Evolutionary conservation across 495 filamentous ascomycete species (phyloP), one percentile per base, ranked within the genome.

Genomic region (Aspergillus ellipticus): DNA sequence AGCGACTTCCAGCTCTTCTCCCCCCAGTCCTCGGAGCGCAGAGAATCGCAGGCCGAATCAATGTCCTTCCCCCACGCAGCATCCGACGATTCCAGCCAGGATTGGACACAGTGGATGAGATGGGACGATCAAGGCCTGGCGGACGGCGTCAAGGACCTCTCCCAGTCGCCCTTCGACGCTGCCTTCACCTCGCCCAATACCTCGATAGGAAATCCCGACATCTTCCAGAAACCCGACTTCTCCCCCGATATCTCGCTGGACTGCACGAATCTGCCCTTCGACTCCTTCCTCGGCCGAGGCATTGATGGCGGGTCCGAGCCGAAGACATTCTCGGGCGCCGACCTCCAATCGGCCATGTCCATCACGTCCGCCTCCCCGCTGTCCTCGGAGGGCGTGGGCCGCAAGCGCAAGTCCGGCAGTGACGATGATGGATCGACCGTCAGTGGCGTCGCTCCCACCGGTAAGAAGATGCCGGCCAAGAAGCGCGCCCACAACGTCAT

Each of bases 401-500:
- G 70, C 10, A 77, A 79, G 58, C 69, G 74, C 49, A 77, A 77
- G 58, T 69, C 71, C 0, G 68, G 68, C 19, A 76, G 72, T 48
- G 75, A 79, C 21, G 71, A 78, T 37, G 72, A 74, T 48, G 65
- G 65, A n/a, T 71, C 70, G 6, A 68, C 68, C 9, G 49, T 66
- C 13, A 69, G 65, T 56, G 61, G 62, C 19, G 51, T 66, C 19
- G 60, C 66, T 7, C 72, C 74, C 58, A 43, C 60, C 21, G 62
- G 61, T 51, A 82, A 84, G 64, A 84, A 88, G 39, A 86, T 87
- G 35, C 89, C 91, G 1, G 81, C 90, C 9, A 96, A 96, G 78
- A 96, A 96, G 76, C 92, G 92, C 42, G 89, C 93, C 16, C 93
- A 98, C 67, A 97, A 96, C 64, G 91, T 96, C 80, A 96, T 98